phyloP scores from a whole-genome alignment of 768 basidiomycete genomes.

The Russula griseocarnosa region DNA sequence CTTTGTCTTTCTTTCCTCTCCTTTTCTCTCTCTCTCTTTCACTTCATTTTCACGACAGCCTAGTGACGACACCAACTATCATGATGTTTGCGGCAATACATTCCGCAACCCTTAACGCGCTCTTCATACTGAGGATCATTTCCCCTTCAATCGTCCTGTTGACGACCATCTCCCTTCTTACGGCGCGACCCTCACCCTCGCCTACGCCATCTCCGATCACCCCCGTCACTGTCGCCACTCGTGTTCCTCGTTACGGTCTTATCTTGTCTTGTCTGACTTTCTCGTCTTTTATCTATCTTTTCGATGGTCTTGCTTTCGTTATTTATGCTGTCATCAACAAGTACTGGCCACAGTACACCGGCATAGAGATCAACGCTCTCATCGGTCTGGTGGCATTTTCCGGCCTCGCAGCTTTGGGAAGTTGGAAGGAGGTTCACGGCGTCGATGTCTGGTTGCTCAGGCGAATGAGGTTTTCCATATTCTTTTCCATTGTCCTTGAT shows the following conservation, averaged over 20 bases:
- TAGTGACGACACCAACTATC: constrained; percentile 17
- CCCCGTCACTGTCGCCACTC: constrained; percentile 67
- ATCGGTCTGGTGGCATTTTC: constrained; percentile 66
- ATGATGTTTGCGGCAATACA: constrained; percentile 16
- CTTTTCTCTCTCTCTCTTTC: background rate
- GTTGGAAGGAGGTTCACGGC: constrained; percentile 74
- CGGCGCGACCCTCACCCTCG: constrained; percentile 45
- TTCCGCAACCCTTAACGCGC: constrained; percentile 35
- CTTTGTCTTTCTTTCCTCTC: background rate
- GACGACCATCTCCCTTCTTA: constrained; percentile 56
- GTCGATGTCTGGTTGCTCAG: constrained; percentile 62
- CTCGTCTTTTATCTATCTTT: constrained; percentile 64
- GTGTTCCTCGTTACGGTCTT: constrained; percentile 67
- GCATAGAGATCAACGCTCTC: constrained; percentile 63
- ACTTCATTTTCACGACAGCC: constrained; percentile 11
- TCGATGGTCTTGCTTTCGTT: constrained; percentile 73
- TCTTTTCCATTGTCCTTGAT: constrained; percentile 55
- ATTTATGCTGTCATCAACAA: constrained; percentile 60
- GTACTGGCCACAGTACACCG: constrained; percentile 59
- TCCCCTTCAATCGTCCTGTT: constrained; percentile 67
- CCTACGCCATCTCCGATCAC: constrained; percentile 60
- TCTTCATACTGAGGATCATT: constrained; percentile 57
- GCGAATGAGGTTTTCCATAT: constrained; percentile 53
- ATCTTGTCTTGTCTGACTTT: constrained; percentile 73
- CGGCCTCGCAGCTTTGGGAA: constrained; percentile 68